phyloP scores from a whole-genome alignment of 371 early-diverging fungal species.

The Mortierella sp. region DNA sequence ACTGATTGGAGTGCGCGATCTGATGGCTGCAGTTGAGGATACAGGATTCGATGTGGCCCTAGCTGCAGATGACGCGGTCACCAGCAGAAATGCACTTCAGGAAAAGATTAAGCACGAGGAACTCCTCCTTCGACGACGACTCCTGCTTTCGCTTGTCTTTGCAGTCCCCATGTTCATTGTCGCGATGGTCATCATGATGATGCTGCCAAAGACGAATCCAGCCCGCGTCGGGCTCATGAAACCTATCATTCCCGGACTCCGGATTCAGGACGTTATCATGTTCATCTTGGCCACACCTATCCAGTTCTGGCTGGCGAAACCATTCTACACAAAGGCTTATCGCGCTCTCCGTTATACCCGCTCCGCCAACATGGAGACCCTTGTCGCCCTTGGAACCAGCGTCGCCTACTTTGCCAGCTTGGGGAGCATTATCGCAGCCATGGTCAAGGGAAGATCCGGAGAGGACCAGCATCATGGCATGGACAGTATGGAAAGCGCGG shows the following conservation, averaged over 20 bases:
- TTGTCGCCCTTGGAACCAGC: slow-evolving; percentile 76
- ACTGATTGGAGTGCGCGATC: slow-evolving; percentile 59
- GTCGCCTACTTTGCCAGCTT: slow-evolving; percentile 72
- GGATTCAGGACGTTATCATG: slow-evolving; percentile 61
- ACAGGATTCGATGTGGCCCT: slow-evolving; percentile 70
- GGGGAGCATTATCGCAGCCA: slow-evolving; percentile 64
- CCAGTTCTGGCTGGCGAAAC: slow-evolving; percentile 66
- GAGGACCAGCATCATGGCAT: too few species aligned
- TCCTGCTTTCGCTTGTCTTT: slow-evolving; percentile 67
- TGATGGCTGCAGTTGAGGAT: slow-evolving; percentile 68
- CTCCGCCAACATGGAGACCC: slow-evolving; percentile 78
- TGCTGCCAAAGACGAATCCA: slow-evolving; percentile 58
- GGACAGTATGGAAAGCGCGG: slow-evolving; percentile 5
- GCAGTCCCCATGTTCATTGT: slow-evolving; percentile 72
- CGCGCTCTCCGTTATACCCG: slow-evolving; percentile 65
- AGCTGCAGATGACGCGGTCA: slow-evolving; percentile 50
- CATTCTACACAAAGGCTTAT: slow-evolving; percentile 67
- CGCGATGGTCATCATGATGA: slow-evolving; percentile 73
- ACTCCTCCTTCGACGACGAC: slow-evolving; percentile 51
- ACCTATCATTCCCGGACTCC: slow-evolving; percentile 58
- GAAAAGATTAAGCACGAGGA: slow-evolving; percentile 64
- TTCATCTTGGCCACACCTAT: slow-evolving; percentile 68
- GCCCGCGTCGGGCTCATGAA: slow-evolving; percentile 56
- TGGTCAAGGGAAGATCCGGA: slow-evolving; percentile 45
- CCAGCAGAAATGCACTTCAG: slow-evolving; percentile 59